Evolutionary conservation across 1,284 basidiomycete species (phyloP), one percentile per base, ranked within the genome.

Genomic region (Dichomitus squalens): DNA sequence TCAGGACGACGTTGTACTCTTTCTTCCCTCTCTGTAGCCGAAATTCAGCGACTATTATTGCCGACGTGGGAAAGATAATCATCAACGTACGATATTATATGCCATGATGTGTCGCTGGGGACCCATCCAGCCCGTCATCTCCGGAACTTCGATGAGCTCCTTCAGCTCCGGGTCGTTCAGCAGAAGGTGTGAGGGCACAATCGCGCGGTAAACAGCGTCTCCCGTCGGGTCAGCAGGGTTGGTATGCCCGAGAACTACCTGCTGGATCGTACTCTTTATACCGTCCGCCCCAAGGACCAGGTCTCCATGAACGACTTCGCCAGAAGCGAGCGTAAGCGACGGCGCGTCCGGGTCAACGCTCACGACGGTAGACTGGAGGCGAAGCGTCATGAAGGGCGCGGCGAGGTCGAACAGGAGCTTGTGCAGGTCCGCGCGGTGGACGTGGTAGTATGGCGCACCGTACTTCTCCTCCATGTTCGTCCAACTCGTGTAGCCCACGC

Each of bases 401-500:
- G 80, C 80, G 33, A 81, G 73, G 23, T 81, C 79, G 58, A 77
- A 77, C 12, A 88, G 71, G 16, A 84, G 71, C 8, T 74, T 69
- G 61, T 84, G 79, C 38, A 88, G 76, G 54, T 85, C 82, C 12
- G 82, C 82, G 53, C 87, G 82, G 76, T 88, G 75, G 49, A 79
- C 70, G 59, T 81, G 77, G 61, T 76, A 79, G 66, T 80, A 81
- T 1, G 79, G 79, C 41, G 76, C 70, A 49, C 76, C 77, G 61
- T 76, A 74, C n/a, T 73, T 70, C 20, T 70, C 68, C 67, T 79
- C 76, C 16, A 64, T 55, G 18, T 70, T 63, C 1, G 70, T 72
- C 74, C 76, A 78, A 20, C 68, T 68, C n/a, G 76, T 77, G 59
- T 73, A 75, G 5, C 76, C 79, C 25, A 81, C 72, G 8, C 73